A percentile compares a stretch with the other conserved stretches of the same genome.
Conservation (phyloP, 805 yeast genomes). For the Starmerella apis region DNA sequence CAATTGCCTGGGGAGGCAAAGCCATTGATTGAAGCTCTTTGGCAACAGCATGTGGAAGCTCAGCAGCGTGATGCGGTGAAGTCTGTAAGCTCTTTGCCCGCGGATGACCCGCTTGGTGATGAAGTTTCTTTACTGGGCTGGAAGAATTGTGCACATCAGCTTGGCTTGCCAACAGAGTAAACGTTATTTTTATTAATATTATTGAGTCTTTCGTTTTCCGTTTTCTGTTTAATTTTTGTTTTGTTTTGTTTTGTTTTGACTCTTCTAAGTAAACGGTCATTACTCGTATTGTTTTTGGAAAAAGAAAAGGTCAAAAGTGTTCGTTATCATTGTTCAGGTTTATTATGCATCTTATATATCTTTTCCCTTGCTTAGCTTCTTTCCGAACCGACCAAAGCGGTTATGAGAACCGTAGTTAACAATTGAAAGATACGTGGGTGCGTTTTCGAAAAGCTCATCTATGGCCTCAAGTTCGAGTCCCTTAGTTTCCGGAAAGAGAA, state of each 20-base stretch:
- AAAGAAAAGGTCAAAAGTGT: too few species aligned
- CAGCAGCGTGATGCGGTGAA: slow-evolving; percentile 65
- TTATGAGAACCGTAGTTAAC: neutral
- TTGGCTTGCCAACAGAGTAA: slow-evolving; percentile 8
- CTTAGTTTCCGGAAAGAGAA: slow-evolving; percentile 51
- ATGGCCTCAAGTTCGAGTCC: slow-evolving; percentile 53
- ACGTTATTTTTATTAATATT: too few species aligned
- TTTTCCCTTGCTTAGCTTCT: neutral
- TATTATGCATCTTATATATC: neutral
- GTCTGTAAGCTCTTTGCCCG: slow-evolving; percentile 35
- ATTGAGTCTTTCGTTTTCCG: neutral
- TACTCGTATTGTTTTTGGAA: too few species aligned
- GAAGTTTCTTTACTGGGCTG: slow-evolving; percentile 38
- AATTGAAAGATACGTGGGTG: neutral
- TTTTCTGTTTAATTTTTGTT: neutral
- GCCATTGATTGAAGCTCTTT: slow-evolving; percentile 13
- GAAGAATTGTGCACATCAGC: slow-evolving; percentile 15
- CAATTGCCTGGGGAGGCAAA: slow-evolving; percentile 15
- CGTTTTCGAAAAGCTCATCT: slow-evolving; percentile 29
- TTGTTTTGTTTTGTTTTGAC: neutral
- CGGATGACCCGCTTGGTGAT: slow-evolving; percentile 66
- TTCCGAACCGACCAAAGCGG: neutral
- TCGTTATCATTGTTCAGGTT: neutral
- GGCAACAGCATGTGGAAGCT: slow-evolving; percentile 42
- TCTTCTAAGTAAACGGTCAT: neutral